Evolutionary conservation across 805 yeast genomes (phyloP).

Genomic region (Wickerhamia fluorescens): DNA sequence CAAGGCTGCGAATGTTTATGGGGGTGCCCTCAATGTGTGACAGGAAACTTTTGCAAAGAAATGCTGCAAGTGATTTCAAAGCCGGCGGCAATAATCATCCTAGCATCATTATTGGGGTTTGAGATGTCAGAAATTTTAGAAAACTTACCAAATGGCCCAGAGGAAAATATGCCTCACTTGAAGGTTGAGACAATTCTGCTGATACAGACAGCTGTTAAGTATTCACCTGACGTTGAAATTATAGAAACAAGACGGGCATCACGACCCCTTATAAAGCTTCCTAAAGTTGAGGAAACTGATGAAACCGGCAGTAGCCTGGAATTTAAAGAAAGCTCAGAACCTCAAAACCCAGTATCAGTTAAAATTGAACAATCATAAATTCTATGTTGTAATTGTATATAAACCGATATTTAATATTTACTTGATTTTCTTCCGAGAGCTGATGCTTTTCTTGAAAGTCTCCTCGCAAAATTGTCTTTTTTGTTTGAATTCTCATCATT

Average conservation of each 20-base stretch:
- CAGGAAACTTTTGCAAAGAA: constrained; percentile 76
- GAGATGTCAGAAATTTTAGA: constrained; percentile 36
- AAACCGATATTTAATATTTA: constrained; percentile 7
- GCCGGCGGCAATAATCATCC: constrained; percentile 69
- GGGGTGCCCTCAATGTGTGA: constrained; percentile 86
- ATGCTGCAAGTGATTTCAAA: constrained; percentile 78
- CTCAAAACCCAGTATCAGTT: too few relatives aligned
- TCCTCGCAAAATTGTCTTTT: constrained; percentile 23
- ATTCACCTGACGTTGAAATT: constrained; percentile 50
- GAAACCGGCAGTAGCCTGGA: too few relatives aligned
- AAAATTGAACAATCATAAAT: constrained; percentile 2
- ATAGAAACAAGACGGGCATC: constrained; percentile 13
- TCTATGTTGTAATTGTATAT: too few relatives aligned
- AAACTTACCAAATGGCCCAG: constrained; percentile 63
- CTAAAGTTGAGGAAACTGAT: too few relatives aligned
- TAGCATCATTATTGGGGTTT: constrained; percentile 55
- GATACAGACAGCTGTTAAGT: constrained; percentile 47
- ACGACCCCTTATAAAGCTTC: constrained; percentile 1
- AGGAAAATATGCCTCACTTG: constrained; percentile 63
- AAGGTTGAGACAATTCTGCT: constrained; percentile 63
- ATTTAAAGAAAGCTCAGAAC: too few relatives aligned
- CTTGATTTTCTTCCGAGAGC: constrained; percentile 11
- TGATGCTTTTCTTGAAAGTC: constrained; percentile 31
- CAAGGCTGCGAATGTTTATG: constrained; percentile 62
- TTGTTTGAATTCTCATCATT: constrained; percentile 12